Percentiles rank a stretch among this genome's conserved stretches.
Conservation (phyloP, 2,329 filamentous ascomycete genomes). For the Aureobasidium sp. region DNA sequence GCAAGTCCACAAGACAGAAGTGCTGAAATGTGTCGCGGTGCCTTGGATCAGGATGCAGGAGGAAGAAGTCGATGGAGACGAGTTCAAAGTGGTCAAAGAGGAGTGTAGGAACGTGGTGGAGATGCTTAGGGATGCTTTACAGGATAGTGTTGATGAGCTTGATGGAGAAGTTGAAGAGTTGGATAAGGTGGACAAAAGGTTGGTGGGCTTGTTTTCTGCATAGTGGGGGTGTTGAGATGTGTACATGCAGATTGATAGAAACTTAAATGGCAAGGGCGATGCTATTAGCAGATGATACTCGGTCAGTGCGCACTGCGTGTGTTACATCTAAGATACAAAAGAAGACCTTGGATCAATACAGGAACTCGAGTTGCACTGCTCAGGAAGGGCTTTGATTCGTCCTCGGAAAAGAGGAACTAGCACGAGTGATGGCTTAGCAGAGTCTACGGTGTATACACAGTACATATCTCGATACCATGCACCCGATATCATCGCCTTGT, state of each 20-base stretch:
- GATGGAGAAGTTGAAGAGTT: constrained; percentile 21
- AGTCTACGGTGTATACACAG: no score
- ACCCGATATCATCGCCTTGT: no score
- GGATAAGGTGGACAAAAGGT: constrained; percentile 14
- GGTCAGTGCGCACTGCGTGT: no score
- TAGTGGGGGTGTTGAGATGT: background rate
- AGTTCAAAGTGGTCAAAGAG: constrained; percentile 14
- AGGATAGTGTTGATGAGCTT: constrained; percentile 20
- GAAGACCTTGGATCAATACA: no score
- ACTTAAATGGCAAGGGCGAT: background rate
- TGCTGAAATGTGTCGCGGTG: constrained; percentile 49
- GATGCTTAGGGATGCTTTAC: constrained; percentile 20
- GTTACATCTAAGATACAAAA: no score
- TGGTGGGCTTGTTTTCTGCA: background rate
- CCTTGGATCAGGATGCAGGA: constrained; percentile 27
- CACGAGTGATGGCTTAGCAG: no score
- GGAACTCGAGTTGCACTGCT: no score
- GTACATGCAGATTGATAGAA: background rate
- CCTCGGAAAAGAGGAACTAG: no score
- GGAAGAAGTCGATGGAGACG: background rate
- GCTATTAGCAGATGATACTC: no score
- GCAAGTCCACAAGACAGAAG: constrained; percentile 50
- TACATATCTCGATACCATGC: no score
- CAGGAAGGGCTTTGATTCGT: no score
- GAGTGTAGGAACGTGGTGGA: constrained; percentile 18